These are phyloP conservation scores for Talaromyces ruber DNA, from an alignment of 495 filamentous ascomycete species.

Conservation along the genomic window DNA sequence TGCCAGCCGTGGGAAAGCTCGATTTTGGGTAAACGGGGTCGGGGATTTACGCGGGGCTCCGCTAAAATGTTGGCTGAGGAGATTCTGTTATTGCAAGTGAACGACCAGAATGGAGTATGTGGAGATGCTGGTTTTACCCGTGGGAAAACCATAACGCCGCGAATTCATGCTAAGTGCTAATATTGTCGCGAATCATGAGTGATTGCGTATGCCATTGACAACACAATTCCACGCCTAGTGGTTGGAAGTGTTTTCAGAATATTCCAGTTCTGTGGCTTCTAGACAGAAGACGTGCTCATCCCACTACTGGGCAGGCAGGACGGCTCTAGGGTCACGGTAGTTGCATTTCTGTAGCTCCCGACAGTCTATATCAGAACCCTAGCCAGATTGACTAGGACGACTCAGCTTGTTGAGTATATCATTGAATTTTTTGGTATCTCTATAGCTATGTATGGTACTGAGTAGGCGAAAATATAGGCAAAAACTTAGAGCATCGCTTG, in stretches of 20 bases:
- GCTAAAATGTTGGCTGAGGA: not conserved
- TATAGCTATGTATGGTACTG: not conserved
- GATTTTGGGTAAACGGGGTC: not conserved
- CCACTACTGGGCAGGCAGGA: not conserved
- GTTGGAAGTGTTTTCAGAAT: not conserved
- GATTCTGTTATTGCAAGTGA: not conserved
- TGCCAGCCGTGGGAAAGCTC: not conserved
- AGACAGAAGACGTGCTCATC: not conserved
- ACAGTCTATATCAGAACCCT: too few species aligned
- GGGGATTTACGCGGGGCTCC: not conserved
- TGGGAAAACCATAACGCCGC: not conserved
- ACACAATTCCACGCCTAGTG: not conserved
- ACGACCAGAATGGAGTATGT: not conserved
- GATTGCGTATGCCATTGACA: not conserved
- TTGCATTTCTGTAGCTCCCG: not conserved
- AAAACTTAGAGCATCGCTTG: not conserved
- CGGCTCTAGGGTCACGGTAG: not conserved
- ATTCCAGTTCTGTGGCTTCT: not conserved
- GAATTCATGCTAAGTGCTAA: not conserved
- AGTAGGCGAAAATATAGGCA: not conserved
- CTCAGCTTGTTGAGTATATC: too few species aligned
- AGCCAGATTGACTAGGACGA: too few species aligned
- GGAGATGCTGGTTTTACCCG: not conserved
- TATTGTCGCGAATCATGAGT: not conserved
- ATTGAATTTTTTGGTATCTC: not conserved